These are phyloP conservation scores for Aspergillus sp. DNA, from an alignment of 2,329 filamentous ascomycete genomes.

Conservation along the genomic window DNA sequence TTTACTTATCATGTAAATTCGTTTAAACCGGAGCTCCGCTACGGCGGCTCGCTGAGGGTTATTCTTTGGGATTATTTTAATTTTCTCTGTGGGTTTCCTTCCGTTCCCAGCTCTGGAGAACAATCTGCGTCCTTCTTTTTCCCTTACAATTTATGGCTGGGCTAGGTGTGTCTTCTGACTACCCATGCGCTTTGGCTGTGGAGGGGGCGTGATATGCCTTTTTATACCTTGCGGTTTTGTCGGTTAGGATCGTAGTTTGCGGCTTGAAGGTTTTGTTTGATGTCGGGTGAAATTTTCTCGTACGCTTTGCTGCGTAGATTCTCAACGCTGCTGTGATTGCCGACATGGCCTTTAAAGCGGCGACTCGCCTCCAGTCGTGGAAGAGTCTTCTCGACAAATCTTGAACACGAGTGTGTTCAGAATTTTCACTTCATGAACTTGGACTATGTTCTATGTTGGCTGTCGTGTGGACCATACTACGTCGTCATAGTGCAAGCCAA, in stretches of 20 bases:
- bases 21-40: slow-evolving; percentile 46
- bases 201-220: slow-evolving; percentile 47
- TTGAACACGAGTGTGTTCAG: too few species aligned
- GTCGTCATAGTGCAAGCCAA: not conserved
- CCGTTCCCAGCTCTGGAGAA: slow-evolving; percentile 53
- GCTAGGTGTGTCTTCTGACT: slow-evolving; percentile 41
- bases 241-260: not conserved
- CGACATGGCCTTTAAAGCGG: not conserved
- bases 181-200: slow-evolving; percentile 48
- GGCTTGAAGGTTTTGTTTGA: not conserved
- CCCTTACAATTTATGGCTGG: slow-evolving; percentile 44
- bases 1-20: slow-evolving; percentile 52
- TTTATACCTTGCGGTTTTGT: slow-evolving; percentile 12
- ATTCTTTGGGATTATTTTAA: slow-evolving; percentile 39
- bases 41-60: slow-evolving; percentile 51
- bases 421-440: too few species aligned
- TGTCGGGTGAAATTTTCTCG: not conserved
- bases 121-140: slow-evolving; percentile 45
- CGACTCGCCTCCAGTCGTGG: not conserved
- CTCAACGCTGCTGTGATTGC: not conserved
- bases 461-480: not conserved
- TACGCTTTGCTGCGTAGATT: not conserved
- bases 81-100: slow-evolving; percentile 46
- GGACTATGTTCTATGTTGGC: not conserved
- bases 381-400: not conserved